Base-by-base conservation (phyloP, 495 filamentous ascomycete species). In the Trichoderma virens region DNA sequence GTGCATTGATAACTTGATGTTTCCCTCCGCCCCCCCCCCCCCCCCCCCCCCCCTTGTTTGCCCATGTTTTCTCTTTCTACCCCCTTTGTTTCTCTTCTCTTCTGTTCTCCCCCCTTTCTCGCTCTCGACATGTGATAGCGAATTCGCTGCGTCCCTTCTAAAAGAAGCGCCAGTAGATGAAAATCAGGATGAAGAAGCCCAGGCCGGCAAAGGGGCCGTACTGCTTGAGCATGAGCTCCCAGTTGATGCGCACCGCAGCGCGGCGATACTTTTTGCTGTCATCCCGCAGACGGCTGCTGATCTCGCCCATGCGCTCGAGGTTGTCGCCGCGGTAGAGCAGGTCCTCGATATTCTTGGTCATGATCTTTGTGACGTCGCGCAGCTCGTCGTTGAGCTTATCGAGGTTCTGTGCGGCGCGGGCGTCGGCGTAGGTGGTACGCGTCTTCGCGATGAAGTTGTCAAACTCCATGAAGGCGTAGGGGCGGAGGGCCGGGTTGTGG, bases 281-380 rank as follows among this genome's bases (percentile, higher is more conserved):
- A 70, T 99, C 94, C 54, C 89, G 81, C 73, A 99, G 71, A 65
- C 92, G 76, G 45, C 85, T 86, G 60, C 90, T 94, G 76, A 98
- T 85, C 77, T 98, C 94, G 31, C 94, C 95, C 94, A 99, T 99
- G 63, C 91, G 83, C 78, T 99, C 95, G 66, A 99, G 76, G 70
- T 88, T 94, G 72, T 98, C 94, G 9, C 94, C 94, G 62, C 94
- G 82, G 72, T 99, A 99, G 64, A 99, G 75, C 72, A 99, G 76
- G 74, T 99, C 94, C 79, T 99, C 94, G 71, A 99, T 99, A 74
- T 99, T 99, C 84, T 98, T 99, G 35, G 94, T 98, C 94, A 99
- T 99, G 67, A 98, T 93, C 75, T 96, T 91, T 16, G 94, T 97
- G 62, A 99, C 94, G 82, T 98, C 94, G 70, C 92, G 87, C 51